A percentile compares a stretch with the other conserved stretches of the same genome.
Conservation (phyloP, 2,329 filamentous ascomycete genomes). For the Cytospora chrysosperma region DNA sequence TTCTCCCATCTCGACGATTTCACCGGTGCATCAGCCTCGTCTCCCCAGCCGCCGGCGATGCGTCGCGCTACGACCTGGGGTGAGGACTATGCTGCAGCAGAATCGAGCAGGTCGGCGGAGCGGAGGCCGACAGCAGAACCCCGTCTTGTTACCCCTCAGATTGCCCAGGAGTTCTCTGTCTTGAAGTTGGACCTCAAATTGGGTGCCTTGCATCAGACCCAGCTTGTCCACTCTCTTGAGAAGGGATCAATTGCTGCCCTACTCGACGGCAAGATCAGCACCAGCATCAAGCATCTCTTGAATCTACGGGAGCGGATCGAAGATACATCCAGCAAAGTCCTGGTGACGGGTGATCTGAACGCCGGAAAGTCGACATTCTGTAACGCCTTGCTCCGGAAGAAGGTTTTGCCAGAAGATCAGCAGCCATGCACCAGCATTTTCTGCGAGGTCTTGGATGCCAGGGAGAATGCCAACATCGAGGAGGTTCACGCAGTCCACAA, state of each 20-base stretch:
- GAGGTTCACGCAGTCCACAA: conserved; percentile 95
- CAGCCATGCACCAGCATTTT: conserved; percentile 98
- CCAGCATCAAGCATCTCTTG: conserved; percentile 87
- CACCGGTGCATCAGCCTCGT: conserved; percentile 34
- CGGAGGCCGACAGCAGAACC: conserved; percentile 65
- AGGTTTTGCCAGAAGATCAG: conserved; percentile 93
- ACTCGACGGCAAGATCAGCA: conserved; percentile 89
- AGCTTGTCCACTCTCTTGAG: conserved; percentile 91
- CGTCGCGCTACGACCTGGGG: conserved; percentile 72
- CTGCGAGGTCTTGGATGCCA: conserved; percentile 90
- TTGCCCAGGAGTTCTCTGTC: conserved; percentile 93
- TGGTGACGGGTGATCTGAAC: conserved; percentile 94
- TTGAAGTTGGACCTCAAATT: conserved; percentile 93
- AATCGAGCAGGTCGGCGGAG: conserved; percentile 73
- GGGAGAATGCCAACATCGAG: conserved; percentile 86
- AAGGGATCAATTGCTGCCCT: conserved; percentile 88
- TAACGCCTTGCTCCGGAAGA: conserved; percentile 90
- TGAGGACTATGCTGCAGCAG: conserved; percentile 58
- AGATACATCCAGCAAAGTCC: conserved; percentile 93
- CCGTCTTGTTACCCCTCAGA: conserved; percentile 83
- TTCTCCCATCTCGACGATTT: conserved; percentile 57
- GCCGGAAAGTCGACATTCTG: conserved; percentile 99
- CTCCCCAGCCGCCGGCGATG: conserved; percentile 35
- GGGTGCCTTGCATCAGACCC: conserved; percentile 78
- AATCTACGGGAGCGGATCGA: conserved; percentile 90